Percentiles rank a stretch among this genome's conserved stretches.
Evolutionary conservation across 192 early-diverging fungal genomes (phyloP).

Genomic region (Polychytrium aggregatum): DNA sequence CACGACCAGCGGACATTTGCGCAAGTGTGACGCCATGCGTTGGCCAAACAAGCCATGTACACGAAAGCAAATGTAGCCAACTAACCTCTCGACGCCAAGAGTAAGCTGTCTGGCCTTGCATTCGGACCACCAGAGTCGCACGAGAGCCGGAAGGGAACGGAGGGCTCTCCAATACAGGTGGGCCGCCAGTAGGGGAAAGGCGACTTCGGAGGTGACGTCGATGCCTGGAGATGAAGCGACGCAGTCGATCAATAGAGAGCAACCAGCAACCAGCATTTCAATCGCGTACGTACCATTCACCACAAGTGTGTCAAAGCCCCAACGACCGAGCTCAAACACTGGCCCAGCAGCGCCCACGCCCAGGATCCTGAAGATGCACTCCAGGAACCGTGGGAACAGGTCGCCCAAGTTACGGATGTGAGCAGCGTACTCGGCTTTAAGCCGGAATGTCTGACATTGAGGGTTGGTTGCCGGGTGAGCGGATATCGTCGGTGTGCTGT

Average conservation of each 20-base stretch:
- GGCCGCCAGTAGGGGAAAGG: slow-evolving; percentile 54
- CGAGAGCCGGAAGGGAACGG: slow-evolving; percentile 52
- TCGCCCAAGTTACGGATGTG: slow-evolving; percentile 46
- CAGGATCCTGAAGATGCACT: slow-evolving; percentile 51
- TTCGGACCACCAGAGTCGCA: slow-evolving; percentile 69
- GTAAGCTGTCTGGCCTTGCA: slow-evolving; percentile 66
- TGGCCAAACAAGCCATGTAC: neutral
- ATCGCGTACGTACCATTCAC: slow-evolving; percentile 28
- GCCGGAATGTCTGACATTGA: slow-evolving; percentile 20
- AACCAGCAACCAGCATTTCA: neutral
- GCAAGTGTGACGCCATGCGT: neutral
- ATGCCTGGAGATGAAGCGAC: slow-evolving; percentile 4
- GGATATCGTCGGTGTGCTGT: too few relatives aligned
- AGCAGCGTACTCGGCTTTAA: slow-evolving; percentile 28
- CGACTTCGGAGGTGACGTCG: slow-evolving; percentile 24
- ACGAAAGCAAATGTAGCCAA: neutral
- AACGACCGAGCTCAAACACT: slow-evolving; percentile 54
- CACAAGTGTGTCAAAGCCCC: slow-evolving; percentile 56
- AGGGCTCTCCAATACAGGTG: slow-evolving; percentile 62
- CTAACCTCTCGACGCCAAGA: slow-evolving; percentile 56
- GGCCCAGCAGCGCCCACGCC: slow-evolving; percentile 38
- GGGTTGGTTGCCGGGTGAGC: too few relatives aligned
- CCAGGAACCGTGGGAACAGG: slow-evolving; percentile 42
- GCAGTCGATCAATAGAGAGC: neutral
- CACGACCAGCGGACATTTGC: too few relatives aligned